These are phyloP conservation scores for Ulota crispa DNA, from an alignment of 225 moss, liverwort and hornwort genomes.

Conservation along the genomic window DNA sequence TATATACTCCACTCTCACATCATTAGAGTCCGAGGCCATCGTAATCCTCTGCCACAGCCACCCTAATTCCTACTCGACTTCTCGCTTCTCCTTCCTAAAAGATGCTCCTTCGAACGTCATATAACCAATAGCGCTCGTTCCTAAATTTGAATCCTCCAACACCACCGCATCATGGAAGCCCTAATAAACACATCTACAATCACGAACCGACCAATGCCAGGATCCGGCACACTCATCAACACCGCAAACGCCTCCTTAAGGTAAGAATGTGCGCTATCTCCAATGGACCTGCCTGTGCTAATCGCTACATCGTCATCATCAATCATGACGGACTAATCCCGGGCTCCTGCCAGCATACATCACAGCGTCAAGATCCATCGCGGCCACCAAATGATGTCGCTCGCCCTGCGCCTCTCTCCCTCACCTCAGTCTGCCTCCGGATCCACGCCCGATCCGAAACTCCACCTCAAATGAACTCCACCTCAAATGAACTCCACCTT, in stretches of 20 bases:
- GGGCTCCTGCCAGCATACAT: constrained; percentile 9
- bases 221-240: constrained; percentile 18
- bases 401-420: neutral
- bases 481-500: neutral
- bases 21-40: constrained; percentile 60
- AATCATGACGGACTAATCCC: constrained; percentile 25
- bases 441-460: constrained; percentile 39
- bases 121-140: constrained; percentile 15
- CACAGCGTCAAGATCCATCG: constrained; percentile 30
- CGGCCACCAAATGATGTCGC: constrained; percentile 9
- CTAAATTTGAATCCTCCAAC: constrained; percentile 9
- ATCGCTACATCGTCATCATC: constrained; percentile 24
- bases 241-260: constrained; percentile 1
- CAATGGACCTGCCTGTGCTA: constrained; percentile 18
- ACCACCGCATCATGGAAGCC: constrained; percentile 29
- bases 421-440: constrained; percentile 8
- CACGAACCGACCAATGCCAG: constrained; percentile 25
- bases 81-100: constrained; percentile 18
- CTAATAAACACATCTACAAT: constrained; percentile 23
- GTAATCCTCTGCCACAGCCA: constrained; percentile 26
- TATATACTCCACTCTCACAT: constrained; percentile 89
- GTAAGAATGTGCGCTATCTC: constrained; percentile 3
- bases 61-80: constrained; percentile 31
- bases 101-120: constrained; percentile 32
- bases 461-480: constrained; percentile 13